Base-by-base conservation (phyloP, 352 stramenopile genomes). In the Phytophthora pinifolia region DNA sequence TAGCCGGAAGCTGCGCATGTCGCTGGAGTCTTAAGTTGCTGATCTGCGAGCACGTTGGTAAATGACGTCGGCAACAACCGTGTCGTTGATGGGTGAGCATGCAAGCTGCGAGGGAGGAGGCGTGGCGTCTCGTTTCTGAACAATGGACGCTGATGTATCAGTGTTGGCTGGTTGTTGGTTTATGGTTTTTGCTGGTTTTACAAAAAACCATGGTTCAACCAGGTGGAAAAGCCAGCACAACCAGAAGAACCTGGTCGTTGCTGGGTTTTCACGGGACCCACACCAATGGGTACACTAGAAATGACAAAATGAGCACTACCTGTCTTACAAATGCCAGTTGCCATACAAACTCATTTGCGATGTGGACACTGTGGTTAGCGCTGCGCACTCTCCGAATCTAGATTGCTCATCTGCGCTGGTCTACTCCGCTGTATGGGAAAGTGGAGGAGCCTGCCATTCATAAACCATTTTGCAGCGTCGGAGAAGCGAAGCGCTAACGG, bases 1-100 rank as follows among this genome's bases (percentile, higher is more conserved):
- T 6, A 69, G 35, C 39, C 52, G 56, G 34, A 77, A 72, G 42
- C 57, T 59, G n/a, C 65, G 61, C 68, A 77, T 77, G 20, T 17
- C 20, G 17, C 8, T 25, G 14, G 12, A 30, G 15, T 7, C 10
- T 2, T 6, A 15, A 22, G 22, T 27, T 27, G 22, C 22, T 27
- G 4, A 4, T 27, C 17, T 9, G 53, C 18, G 29, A 49, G 32
- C n/a, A 47, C 9, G 14, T 43, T 39, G 14, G 14, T 25, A 47
- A 61, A 47, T 61, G 53, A 54, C 34, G 43, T 30, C 34, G 34
- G 22, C 46, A 45, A 34, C 37, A 54, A 45, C 53, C 36, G 15
- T 34, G 33, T n/a, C 17, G 33, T 41, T 60, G 52, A 33, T 43
- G 36, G 44, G 45, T 55, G 36, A 55, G 45, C 29, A 49, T 45